phyloP scores from a whole-genome alignment of 2,329 filamentous ascomycete species.

The Epichloe typhina region DNA sequence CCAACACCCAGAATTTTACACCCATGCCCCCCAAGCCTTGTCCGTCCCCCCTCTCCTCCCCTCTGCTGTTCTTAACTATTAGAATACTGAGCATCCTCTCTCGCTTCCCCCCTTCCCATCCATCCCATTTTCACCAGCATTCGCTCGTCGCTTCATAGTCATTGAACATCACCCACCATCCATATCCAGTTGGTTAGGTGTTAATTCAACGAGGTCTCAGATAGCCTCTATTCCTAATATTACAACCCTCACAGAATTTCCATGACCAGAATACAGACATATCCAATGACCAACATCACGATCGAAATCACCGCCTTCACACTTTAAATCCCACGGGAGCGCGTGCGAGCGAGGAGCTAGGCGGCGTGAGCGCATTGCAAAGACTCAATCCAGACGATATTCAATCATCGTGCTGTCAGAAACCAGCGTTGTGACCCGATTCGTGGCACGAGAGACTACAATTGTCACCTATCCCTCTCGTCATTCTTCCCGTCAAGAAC shows the following conservation, averaged over 20 bases:
- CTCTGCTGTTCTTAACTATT: constrained; percentile 7
- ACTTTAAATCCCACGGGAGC: constrained; percentile 60
- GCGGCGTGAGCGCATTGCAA: constrained; percentile 20
- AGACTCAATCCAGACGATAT: constrained; percentile 32
- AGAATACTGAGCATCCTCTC: constrained; percentile 10
- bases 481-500: constrained; percentile 12
- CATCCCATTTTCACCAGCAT: constrained; percentile 7
- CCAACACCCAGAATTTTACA: constrained; percentile 8
- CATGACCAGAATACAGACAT: constrained; percentile 28
- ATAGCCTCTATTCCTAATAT: constrained; percentile 16
- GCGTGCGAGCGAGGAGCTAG: constrained; percentile 44
- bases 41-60: constrained; percentile 5
- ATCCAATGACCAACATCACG: constrained; percentile 40
- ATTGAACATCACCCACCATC: constrained; percentile 10
- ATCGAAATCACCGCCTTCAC: constrained; percentile 44
- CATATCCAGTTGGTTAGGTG: constrained; percentile 13
- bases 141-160: constrained; percentile 10
- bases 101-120: constrained; percentile 13
- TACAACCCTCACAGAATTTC: constrained; percentile 23
- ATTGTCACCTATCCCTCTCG: constrained; percentile 10
- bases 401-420: constrained; percentile 43
- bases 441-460: constrained; percentile 7
- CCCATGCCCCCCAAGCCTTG: constrained; percentile 1
- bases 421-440: constrained; percentile 14
- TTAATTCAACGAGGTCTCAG: constrained; percentile 15